phyloP scores from a whole-genome alignment of 2,329 filamentous ascomycete species.

The Diaporthe australafricana region DNA sequence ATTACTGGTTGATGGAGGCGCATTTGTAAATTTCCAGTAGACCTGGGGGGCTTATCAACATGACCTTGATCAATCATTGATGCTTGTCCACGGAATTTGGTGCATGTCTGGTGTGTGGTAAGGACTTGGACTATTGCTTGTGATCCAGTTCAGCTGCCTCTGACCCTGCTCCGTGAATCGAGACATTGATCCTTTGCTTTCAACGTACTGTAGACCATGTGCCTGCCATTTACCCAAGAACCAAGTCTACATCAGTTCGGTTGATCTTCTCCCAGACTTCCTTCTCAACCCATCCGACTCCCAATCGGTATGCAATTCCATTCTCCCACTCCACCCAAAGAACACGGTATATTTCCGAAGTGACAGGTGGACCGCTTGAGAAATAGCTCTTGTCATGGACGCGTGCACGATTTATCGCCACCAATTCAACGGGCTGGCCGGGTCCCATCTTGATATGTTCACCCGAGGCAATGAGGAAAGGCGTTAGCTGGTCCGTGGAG shows the following conservation, averaged over 20 bases:
- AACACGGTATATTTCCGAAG: not conserved
- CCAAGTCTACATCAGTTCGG: not conserved
- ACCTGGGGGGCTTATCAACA: not conserved
- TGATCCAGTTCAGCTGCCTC: not conserved
- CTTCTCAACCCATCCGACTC: constrained; percentile 8
- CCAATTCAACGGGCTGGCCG: not conserved
- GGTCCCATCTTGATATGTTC: not conserved
- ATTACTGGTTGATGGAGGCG: constrained; percentile 85
- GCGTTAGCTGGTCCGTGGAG: not conserved
- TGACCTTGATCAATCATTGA: not conserved
- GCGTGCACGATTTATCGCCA: not conserved
- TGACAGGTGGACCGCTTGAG: not conserved
- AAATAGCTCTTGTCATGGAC: not conserved
- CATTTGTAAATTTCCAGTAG: constrained; percentile 91
- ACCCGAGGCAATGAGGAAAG: not conserved
- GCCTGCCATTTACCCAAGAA: not conserved
- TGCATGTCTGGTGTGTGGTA: not conserved
- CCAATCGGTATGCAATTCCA: constrained; percentile 3
- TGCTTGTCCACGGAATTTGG: not conserved
- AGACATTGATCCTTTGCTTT: not conserved
- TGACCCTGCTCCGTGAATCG: not conserved
- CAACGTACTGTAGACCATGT: not conserved
- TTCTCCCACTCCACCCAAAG: not conserved
- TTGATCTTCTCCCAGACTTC: not conserved
- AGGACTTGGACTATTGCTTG: too few relatives aligned